Base-by-base conservation (phyloP, 2,329 filamentous ascomycete species). In the Chalaropsis thielavioides region DNA sequence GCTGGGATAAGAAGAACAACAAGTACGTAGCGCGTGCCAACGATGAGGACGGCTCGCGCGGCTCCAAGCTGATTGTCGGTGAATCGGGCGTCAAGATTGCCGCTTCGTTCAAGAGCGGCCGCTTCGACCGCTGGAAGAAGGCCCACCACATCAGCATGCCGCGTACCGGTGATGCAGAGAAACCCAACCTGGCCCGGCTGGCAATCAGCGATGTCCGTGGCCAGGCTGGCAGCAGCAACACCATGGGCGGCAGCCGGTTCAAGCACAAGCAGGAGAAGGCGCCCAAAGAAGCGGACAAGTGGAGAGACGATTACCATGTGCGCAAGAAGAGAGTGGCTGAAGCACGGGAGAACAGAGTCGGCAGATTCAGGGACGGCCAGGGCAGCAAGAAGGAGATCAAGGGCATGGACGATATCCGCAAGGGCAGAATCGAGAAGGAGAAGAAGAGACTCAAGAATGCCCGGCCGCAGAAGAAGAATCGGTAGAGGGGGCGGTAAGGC, bases 11-110 rank as follows among this genome's bases (percentile, higher is more conserved):
- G 79, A 95, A 96, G 75, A 84, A 85, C 72, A 95, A 89, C 77
- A 97, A 96, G 76, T 99, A 97, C 77, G 92, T 99, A 43, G 81
- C 89, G 13, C 84, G 89, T 43, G 85, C 85, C 70, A 97, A 99
- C 79, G 94, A 99, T 76, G 89, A 95, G 70, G 95, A 99, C 76
- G 94, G 94, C 46, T 95, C 79, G 70, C 87, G 86, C 72, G 82
- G 82, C 60, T 74, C 77, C 67, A 82, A 81, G 72, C 86, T 96
- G 77, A 87, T 96, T 65, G 82, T 84, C 68, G 92, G 94, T 71
- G 94, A 99, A 77, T 90, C 85, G 72, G 94, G 94, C 64, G 90
- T 92, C 78, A 97, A 96, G 79, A 96, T 99, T 71, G 90, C 94
- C 1, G 91, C 94, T 58, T 88, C 82, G 67, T 97, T 99, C 83